Conservation (phyloP, 495 filamentous ascomycete species). For the Niebla homalea region DNA sequence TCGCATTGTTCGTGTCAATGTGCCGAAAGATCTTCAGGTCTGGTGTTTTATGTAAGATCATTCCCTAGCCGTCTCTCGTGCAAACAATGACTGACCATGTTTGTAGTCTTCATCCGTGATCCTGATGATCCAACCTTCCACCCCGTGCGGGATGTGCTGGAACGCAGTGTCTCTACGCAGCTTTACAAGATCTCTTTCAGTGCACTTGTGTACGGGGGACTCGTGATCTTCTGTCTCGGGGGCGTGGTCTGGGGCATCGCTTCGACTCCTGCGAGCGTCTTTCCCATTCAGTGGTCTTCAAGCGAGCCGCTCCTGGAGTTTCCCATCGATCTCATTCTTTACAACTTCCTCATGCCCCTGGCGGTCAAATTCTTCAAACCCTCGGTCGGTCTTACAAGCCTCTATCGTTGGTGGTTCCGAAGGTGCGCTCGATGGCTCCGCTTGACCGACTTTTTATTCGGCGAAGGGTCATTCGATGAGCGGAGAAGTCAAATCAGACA, state of each 20-base stretch:
- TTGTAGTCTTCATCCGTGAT: conserved; percentile 85
- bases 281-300: conserved; percentile 87
- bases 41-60: conserved; percentile 71
- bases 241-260: conserved; percentile 90
- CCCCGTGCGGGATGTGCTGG: conserved; percentile 90
- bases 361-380: conserved; percentile 72
- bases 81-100: conserved; percentile 17
- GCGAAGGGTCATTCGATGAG: conserved; percentile 65
- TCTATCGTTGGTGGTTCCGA: conserved; percentile 96
- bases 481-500: conserved; percentile 52
- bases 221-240: conserved; percentile 87
- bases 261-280: conserved; percentile 47
- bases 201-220: conserved; percentile 83
- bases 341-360: conserved; percentile 87
- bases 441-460: conserved; percentile 86
- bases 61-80: not conserved
- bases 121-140: conserved; percentile 98
- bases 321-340: conserved; percentile 85
- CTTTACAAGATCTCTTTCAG: conserved; percentile 93
- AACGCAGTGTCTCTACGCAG: conserved; percentile 83
- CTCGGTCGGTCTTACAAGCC: conserved; percentile 61
- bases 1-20: conserved; percentile 97
- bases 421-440: conserved; percentile 68
- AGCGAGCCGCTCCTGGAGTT: conserved; percentile 88
- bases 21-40: conserved; percentile 92